These are phyloP conservation scores for Cicer judaicum DNA, from an alignment of 306 rosid genomes.

Conservation along the genomic window DNA sequence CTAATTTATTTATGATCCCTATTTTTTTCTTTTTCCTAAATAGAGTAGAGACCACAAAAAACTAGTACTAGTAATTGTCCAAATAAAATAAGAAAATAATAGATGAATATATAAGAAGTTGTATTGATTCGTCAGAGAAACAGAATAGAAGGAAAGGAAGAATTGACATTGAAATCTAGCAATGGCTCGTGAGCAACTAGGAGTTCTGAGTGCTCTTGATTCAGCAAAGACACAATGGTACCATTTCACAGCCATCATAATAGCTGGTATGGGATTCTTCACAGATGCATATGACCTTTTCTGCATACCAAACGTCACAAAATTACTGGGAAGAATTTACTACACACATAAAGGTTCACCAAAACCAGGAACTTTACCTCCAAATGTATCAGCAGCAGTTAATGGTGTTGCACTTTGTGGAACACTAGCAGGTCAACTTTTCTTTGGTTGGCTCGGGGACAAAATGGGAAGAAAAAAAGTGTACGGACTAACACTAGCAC, in stretches of 20 bases:
- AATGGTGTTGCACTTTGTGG: slow-evolving; percentile 48
- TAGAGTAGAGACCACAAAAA: neutral
- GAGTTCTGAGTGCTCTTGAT: slow-evolving; percentile 46
- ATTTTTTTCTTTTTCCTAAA: no score
- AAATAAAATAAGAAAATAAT: neutral
- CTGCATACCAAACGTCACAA: slow-evolving; percentile 42
- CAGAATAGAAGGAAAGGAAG: neutral
- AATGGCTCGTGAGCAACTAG: slow-evolving; percentile 40
- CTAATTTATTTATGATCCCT: no score
- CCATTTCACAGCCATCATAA: slow-evolving; percentile 45
- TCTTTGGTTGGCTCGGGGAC: slow-evolving; percentile 50
- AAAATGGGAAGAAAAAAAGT: slow-evolving; percentile 47
- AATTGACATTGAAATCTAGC: neutral
- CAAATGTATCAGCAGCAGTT: slow-evolving; percentile 38
- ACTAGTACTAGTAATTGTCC: neutral
- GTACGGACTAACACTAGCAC: slow-evolving; percentile 43
- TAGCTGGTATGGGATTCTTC: slow-evolving; percentile 52
- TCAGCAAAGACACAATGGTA: slow-evolving; percentile 45
- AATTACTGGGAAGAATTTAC: slow-evolving; percentile 40
- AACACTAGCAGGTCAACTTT: slow-evolving; percentile 46
- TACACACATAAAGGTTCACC: slow-evolving; percentile 31
- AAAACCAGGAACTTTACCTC: slow-evolving; percentile 45
- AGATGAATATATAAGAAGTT: neutral
- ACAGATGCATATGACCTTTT: slow-evolving; percentile 50
- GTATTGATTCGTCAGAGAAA: neutral